Percentiles rank a stretch among this genome's conserved stretches.
Evolutionary conservation across 2,329 filamentous ascomycete genomes (phyloP).

Genomic region (Arachnomyces sp.): DNA sequence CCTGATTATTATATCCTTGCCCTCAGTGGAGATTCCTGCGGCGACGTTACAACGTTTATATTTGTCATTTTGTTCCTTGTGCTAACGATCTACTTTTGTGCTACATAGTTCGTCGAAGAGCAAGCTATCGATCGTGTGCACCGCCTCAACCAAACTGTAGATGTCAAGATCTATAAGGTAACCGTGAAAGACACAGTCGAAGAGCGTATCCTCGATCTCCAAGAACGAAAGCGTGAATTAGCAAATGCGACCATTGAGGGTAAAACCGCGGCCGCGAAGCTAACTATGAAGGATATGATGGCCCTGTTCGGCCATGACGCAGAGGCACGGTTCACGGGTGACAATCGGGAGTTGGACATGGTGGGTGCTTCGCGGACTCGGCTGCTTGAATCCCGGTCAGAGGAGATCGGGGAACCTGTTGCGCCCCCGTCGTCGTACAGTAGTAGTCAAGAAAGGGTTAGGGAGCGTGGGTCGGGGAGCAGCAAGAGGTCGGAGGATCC

Average conservation of each 20-base stretch:
- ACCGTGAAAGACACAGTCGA: conserved; percentile 82
- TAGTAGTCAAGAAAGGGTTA: not conserved
- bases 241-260: conserved; percentile 87
- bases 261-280: conserved; percentile 66
- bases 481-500: conserved; percentile 18
- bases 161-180: conserved; percentile 91
- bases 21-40: conserved; percentile 3
- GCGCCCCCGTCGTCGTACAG: not conserved
- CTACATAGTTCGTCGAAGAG: conserved; percentile 80
- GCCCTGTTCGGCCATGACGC: conserved; percentile 72
- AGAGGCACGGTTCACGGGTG: conserved; percentile 40
- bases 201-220: conserved; percentile 86
- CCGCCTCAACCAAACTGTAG: conserved; percentile 90
- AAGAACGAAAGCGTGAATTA: conserved; percentile 85
- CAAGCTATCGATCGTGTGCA: conserved; percentile 98
- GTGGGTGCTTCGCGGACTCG: conserved; percentile 4
- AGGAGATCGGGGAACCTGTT: not conserved
- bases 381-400: conserved; percentile 1
- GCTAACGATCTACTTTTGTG: conserved; percentile 10
- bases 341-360: conserved; percentile 21
- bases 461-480: not conserved
- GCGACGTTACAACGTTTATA: conserved; percentile 4
- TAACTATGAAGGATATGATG: conserved; percentile 89
- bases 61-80: conserved; percentile 9
- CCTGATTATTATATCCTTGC: not conserved